Conservation (phyloP, 441 rosid species). For the Populus hybrid region DNA sequence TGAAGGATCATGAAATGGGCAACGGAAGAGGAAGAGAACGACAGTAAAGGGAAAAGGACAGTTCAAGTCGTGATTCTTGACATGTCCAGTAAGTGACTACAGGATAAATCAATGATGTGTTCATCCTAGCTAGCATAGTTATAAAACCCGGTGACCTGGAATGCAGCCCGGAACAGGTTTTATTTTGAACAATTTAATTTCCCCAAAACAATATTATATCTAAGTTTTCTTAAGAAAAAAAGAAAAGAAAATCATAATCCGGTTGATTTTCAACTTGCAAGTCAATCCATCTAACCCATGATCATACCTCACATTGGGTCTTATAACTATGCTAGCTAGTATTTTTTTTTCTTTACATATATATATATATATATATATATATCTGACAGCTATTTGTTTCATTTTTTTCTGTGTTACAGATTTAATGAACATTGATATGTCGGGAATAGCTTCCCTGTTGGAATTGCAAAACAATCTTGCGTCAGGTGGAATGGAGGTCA, state of each 20-base stretch:
- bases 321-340: too few species aligned
- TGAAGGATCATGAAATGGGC: slow-evolving; percentile 52
- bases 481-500: slow-evolving; percentile 53
- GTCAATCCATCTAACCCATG: neutral
- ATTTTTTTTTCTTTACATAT: too few species aligned
- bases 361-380: too few species aligned
- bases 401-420: slow-evolving; percentile 26
- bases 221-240: too few species aligned
- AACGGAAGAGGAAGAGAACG: slow-evolving; percentile 26
- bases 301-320: too few species aligned
- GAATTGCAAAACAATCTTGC: slow-evolving; percentile 57
- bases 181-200: neutral
- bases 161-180: neutral
- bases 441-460: slow-evolving; percentile 69
- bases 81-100: slow-evolving; percentile 66
- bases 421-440: slow-evolving; percentile 67
- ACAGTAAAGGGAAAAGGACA: slow-evolving; percentile 24
- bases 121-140: neutral
- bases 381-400: neutral
- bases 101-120: neutral
- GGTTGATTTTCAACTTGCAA: neutral
- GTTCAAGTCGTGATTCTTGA: slow-evolving; percentile 64
- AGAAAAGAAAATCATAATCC: too few species aligned
- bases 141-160: neutral
- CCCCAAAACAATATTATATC: too few species aligned